A percentile compares a stretch with the other conserved stretches of the same genome.
These are phyloP conservation scores for Monilinia laxa DNA, from an alignment of 2,329 filamentous ascomycete species.

Conservation along the genomic window DNA sequence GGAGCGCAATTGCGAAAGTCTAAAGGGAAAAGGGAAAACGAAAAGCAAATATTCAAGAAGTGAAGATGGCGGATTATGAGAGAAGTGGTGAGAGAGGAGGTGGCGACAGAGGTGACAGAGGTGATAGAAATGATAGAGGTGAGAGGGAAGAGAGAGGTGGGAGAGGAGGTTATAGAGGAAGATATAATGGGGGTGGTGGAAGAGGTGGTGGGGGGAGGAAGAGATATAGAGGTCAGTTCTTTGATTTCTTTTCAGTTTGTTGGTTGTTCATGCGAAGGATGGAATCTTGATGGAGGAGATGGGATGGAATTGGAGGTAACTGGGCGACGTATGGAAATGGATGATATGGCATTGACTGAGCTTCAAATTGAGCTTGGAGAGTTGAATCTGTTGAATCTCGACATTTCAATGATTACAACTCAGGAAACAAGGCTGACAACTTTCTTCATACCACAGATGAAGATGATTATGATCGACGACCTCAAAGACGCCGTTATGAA, in stretches of 20 bases:
- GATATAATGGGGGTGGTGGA: conserved; percentile 33
- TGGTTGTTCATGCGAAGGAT: not conserved
- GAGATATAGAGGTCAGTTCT: conserved; percentile 68
- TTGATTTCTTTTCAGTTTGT: not conserved
- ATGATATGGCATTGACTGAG: too few relatives aligned
- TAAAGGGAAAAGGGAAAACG: not conserved
- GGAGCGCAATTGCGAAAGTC: not conserved
- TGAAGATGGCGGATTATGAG: conserved; percentile 9
- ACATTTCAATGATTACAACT: not conserved
- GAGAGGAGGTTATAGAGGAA: conserved; percentile 42
- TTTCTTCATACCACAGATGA: conserved; percentile 55
- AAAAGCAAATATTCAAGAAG: not conserved
- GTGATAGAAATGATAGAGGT: not conserved
- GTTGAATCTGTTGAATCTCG: not conserved
- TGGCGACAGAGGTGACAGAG: not conserved
- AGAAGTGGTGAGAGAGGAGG: not conserved
- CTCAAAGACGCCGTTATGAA: conserved; percentile 72
- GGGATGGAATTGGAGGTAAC: too few relatives aligned
- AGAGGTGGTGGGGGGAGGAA: conserved; percentile 54
- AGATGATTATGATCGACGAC: conserved; percentile 72
- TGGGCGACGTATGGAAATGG: not conserved
- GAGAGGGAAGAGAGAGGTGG: conserved; percentile 7
- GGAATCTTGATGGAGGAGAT: too few relatives aligned
- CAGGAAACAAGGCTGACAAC: conserved; percentile 34
- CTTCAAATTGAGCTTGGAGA: not conserved